Evolutionary conservation across 306 rosid species (phyloP), one percentile per base, ranked within the genome.

Genomic region (Begonia loranthoides): DNA sequence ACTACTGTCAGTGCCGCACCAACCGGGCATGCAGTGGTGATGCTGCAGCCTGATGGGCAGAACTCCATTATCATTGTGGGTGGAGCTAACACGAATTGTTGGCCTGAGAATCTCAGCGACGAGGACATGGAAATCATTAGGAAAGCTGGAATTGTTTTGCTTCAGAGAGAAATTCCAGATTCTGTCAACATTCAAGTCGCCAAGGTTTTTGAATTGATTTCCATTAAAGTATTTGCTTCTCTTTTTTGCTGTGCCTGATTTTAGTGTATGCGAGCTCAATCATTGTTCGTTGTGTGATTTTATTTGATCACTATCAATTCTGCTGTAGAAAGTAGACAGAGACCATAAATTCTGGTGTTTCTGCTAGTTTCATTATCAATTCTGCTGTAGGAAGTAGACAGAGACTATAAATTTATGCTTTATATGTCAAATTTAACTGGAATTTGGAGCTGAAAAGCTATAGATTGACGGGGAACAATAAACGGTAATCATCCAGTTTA

Each of bases 81-180:
- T 9, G 97, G 95, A 13, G 80, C 97, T 28, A 90, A 90, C 52
- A 56, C 78, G 87, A 60, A 57, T 36, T 60, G 79, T 48, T 90
- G 94, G 97, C 94, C 94, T 15, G 50, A 61, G 46, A 36, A 5
- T 7, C 17, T 84, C 33, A 40, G 71, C 34, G 70, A 68, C 13
- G 59, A 66, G 58, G 76, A 78, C 59, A 64, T 76, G 70, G 75
- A 72, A 66, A 65, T 82, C 48, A 73, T 90, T 9, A 66, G 72
- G 28, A 68, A 50, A n/a, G 94, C 94, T 33, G 95, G 97, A 55
- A 85, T 85, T 47, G 80, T 90, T 69, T 41, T 90, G 67, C 75
- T 90, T 21, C 95, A 85, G 87, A 79, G 97, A 62, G 97, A 90
- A 81, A 82, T 90, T 12, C 95, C 97, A 0, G 95, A 90, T 64